A percentile compares a stretch with the other conserved stretches of the same genome.
phyloP scores from a whole-genome alignment of 495 filamentous ascomycete species.

The Penicillium canariense region DNA sequence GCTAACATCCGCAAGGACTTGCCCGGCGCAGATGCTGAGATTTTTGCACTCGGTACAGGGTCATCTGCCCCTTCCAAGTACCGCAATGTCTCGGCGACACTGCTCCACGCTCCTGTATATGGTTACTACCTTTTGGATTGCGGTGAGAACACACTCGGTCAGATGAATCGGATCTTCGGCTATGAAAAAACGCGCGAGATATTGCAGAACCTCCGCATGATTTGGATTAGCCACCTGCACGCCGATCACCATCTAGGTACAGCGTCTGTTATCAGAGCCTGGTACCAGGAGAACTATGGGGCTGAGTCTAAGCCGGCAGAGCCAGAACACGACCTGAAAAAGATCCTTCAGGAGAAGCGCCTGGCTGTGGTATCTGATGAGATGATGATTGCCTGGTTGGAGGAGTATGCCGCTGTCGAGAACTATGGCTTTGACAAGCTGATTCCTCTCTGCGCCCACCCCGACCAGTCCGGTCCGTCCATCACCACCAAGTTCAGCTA shows the following conservation, averaged over 20 bases:
- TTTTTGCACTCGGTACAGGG: slow-evolving; percentile 86
- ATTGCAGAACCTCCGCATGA: slow-evolving; percentile 71
- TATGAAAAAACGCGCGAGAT: slow-evolving; percentile 62
- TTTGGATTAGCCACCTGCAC: slow-evolving; percentile 95
- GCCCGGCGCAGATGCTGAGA: slow-evolving; percentile 69
- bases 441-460: slow-evolving; percentile 42
- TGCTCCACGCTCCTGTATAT: slow-evolving; percentile 76
- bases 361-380: slow-evolving; percentile 60
- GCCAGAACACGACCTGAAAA: slow-evolving; percentile 28
- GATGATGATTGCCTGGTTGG: slow-evolving; percentile 68
- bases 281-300: slow-evolving; percentile 57
- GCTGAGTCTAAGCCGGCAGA: slow-evolving; percentile 20
- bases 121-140: slow-evolving; percentile 88
- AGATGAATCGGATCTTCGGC: slow-evolving; percentile 71
- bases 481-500: slow-evolving; percentile 30
- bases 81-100: slow-evolving; percentile 88
- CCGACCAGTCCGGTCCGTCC: slow-evolving; percentile 9
- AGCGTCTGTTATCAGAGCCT: slow-evolving; percentile 71
- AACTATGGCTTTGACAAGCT: slow-evolving; percentile 67
- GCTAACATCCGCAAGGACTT: slow-evolving; percentile 49
- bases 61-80: slow-evolving; percentile 87
- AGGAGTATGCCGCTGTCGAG: slow-evolving; percentile 76
- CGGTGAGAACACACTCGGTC: slow-evolving; percentile 92
- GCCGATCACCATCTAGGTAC: slow-evolving; percentile 95
- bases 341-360: slow-evolving; percentile 45